Evolutionary conservation across 495 filamentous ascomycete species (phyloP).

Genomic region (Penicillium macrosclerotiorum): DNA sequence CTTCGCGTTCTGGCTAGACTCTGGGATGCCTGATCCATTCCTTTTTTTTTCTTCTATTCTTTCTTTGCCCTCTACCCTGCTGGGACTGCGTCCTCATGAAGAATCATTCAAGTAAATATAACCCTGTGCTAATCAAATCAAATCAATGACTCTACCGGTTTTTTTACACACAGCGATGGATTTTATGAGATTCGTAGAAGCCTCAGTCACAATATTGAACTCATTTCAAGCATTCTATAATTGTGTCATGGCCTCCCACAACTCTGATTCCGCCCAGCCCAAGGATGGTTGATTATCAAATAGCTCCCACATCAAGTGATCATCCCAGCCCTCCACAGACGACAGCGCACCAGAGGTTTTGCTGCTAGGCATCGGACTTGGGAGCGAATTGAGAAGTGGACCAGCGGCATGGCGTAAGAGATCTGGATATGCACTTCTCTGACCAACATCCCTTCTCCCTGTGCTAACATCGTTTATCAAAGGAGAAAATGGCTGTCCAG

Average conservation of each 20-base stretch:
- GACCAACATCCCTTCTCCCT: neutral
- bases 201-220: too few relatives aligned
- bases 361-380: conserved; percentile 1
- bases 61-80: conserved; percentile 8
- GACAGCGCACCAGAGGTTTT: conserved; percentile 1
- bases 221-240: too few relatives aligned
- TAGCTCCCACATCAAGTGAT: conserved; percentile 32
- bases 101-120: conserved; percentile 23
- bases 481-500: neutral
- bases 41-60: conserved; percentile 12
- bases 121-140: conserved; percentile 20
- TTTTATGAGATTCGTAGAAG: too few relatives aligned
- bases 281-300: conserved; percentile 31
- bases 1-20: conserved; percentile 21
- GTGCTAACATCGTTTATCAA: neutral
- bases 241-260: conserved; percentile 22
- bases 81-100: conserved; percentile 23
- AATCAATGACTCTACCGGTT: neutral
- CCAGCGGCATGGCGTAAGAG: conserved; percentile 5
- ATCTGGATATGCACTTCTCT: conserved; percentile 1
- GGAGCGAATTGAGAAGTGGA: neutral
- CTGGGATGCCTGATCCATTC: conserved; percentile 21
- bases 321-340: conserved; percentile 26
- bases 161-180: too few relatives aligned
- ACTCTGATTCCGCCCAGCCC: conserved; percentile 30